Evolutionary conservation across 2,329 filamentous ascomycete species (phyloP).

Genomic region (Ophiocordyceps polyrhachis-furcata): DNA sequence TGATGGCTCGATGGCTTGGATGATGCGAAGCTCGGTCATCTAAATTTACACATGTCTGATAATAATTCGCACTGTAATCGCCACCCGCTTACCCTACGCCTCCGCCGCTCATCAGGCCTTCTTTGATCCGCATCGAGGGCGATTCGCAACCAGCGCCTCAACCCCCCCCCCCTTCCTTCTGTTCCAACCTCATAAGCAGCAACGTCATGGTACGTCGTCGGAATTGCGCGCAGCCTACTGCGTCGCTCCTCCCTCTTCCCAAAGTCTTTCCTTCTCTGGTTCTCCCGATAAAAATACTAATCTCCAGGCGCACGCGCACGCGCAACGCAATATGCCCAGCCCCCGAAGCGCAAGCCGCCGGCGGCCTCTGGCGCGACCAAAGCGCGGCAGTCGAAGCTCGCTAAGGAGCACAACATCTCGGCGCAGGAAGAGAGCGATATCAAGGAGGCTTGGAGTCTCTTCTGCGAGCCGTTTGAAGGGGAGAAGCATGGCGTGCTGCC

Average conservation of each 20-base stretch:
- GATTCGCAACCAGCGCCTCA: not conserved
- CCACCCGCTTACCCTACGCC: not conserved
- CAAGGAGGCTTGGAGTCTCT: slow-evolving; percentile 73
- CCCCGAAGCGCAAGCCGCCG: slow-evolving; percentile 31
- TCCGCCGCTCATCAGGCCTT: not conserved
- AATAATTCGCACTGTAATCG: not conserved
- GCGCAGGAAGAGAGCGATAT: slow-evolving; percentile 79
- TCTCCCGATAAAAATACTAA: no score
- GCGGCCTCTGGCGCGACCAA: slow-evolving; percentile 12
- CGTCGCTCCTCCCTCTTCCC: not conserved
- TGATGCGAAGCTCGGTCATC: not conserved
- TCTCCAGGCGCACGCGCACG: no score
- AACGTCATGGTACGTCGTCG: not conserved
- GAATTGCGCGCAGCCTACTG: not conserved
- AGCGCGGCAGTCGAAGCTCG: slow-evolving; percentile 63
- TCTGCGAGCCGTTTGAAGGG: slow-evolving; percentile 50
- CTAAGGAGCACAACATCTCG: slow-evolving; percentile 75
- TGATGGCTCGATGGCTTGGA: not conserved
- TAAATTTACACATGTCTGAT: not conserved
- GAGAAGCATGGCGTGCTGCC: slow-evolving; percentile 56
- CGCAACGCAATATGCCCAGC: slow-evolving; percentile 16
- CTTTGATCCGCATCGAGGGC: not conserved
- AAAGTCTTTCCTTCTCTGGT: no score
- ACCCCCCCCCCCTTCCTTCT: no score
- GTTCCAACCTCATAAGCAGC: not conserved